Evolutionary conservation across 1,284 basidiomycete genomes (phyloP), one percentile per base, ranked within the genome.

Genomic region (Spongiforma sp.): DNA sequence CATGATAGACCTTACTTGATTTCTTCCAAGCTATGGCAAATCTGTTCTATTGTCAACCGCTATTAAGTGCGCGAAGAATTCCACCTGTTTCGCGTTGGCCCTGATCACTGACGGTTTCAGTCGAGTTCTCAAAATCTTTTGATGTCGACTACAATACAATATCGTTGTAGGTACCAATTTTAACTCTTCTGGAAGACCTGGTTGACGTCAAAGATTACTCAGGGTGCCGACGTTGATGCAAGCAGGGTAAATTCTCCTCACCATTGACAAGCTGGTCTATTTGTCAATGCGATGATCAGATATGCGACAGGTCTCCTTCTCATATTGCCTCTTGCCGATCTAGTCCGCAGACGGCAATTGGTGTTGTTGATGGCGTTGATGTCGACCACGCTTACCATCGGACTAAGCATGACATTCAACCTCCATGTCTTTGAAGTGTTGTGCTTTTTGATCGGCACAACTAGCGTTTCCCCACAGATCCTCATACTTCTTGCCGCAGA

Each of bases 1-100:
- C 12, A 61, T 69, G 11, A 14, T 7, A 11, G 21, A 52, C 39
- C 19, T 8, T 46, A 43, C 17, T 24, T 74, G 10, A 72, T 21
- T 12, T 33, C 37, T 39, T 39, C 7, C 19, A 28, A 88, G 86
- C 76, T 53, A 86, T 86, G 32, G 82, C 85, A 24, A 93, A 92
- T 66, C 71, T 92, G 57, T 93, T 91, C 70, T 93, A 92, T 67
- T 88, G 87, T 64, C 91, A 90, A 75, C 90, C 91, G 0, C 75
- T 93, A 64, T 77, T 93, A 19, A 89, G 91, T 84, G 74, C 59
- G 84, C 71, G 7, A 52, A 37, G 3, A 7, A 61, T 33, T 17
- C 30, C 21, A 6, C 43, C 17, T 6, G 52, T 26, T 8, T 55
- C 50, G n/a, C 41, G 11, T 33, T 39, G 19, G 17, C 33, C 56